Evolutionary conservation across 2,329 filamentous ascomycete species (phyloP).

Genomic region (Penicillium sp.): DNA sequence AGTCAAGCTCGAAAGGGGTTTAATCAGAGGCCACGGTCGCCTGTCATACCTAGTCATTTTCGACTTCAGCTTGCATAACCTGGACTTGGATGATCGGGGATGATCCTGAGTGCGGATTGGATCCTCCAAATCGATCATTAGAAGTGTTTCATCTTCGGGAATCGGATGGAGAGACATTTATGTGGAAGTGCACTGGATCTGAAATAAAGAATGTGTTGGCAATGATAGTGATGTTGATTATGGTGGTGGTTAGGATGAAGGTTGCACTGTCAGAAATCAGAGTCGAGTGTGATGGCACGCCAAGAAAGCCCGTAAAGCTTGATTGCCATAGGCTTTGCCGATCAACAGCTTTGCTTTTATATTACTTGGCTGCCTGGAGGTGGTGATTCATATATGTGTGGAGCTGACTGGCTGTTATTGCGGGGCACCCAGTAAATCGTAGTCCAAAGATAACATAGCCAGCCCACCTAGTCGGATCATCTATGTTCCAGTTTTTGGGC

Average conservation of each 20-base stretch:
- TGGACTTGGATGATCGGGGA: not conserved
- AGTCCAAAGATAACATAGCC: no score
- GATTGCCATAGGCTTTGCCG: conserved; percentile 5
- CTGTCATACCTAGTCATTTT: not conserved
- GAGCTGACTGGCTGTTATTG: not conserved
- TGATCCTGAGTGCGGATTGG: not conserved
- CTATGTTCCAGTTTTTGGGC: no score
- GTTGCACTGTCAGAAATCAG: no score
- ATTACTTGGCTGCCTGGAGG: not conserved
- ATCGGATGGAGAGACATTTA: not conserved
- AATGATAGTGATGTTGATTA: no score
- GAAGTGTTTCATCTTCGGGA: not conserved
- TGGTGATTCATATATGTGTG: not conserved
- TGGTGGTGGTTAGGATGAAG: not conserved
- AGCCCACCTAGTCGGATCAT: no score
- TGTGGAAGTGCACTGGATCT: not conserved
- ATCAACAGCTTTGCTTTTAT: not conserved
- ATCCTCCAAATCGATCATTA: not conserved
- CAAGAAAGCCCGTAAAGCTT: conserved; percentile 10
- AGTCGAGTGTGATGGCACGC: not conserved
- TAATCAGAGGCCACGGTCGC: not conserved
- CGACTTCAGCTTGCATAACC: not conserved
- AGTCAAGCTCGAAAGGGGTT: not conserved
- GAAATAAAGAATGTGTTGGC: not conserved
- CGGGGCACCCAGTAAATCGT: no score